Evolutionary conservation across 1,139 yeast genomes (phyloP).

Genomic region (Suhomyces terraborum): DNA sequence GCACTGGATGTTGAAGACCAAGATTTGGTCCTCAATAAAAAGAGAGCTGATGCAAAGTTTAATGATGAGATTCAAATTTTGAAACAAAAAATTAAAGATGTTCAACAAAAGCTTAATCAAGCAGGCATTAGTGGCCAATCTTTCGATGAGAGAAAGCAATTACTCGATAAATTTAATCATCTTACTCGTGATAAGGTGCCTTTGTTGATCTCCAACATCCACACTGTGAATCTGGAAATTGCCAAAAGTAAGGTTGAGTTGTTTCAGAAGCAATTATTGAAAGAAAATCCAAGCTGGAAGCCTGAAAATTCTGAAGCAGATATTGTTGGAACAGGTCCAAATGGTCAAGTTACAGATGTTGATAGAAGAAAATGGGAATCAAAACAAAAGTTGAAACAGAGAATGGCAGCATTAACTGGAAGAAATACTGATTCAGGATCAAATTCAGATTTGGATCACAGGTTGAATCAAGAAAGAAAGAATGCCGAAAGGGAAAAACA

Average conservation of each 20-base stretch:
- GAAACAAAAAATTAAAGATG: constrained; percentile 59
- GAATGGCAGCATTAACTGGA: constrained; percentile 94
- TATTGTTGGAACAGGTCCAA: constrained; percentile 79
- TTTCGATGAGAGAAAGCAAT: constrained; percentile 41
- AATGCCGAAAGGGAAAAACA: constrained; percentile 57
- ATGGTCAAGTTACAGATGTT: constrained; percentile 78
- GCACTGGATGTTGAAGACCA: constrained; percentile 75
- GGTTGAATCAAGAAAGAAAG: constrained; percentile 56
- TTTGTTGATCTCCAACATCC: constrained; percentile 59
- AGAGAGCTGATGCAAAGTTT: constrained; percentile 27
- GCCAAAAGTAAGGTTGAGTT: constrained; percentile 67
- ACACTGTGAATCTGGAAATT: constrained; percentile 65
- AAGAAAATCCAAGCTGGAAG: constrained; percentile 62
- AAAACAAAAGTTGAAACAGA: constrained; percentile 72
- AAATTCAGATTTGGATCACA: constrained; percentile 53
- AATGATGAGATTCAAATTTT: constrained; percentile 60
- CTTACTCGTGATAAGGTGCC: constrained; percentile 71
- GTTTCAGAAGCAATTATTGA: constrained; percentile 53
- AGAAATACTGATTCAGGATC: constrained; percentile 48
- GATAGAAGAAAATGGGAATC: constrained; percentile 80
- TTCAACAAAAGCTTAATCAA: constrained; percentile 51
- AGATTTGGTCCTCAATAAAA: constrained; percentile 33
- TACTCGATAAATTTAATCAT: constrained; percentile 52
- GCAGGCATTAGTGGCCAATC: constrained; percentile 32
- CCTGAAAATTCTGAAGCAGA: constrained; percentile 51